A percentile compares a stretch with the other conserved stretches of the same genome.
phyloP scores from a whole-genome alignment of 2,329 filamentous ascomycete genomes.

The Exutisphaerella laricina region DNA sequence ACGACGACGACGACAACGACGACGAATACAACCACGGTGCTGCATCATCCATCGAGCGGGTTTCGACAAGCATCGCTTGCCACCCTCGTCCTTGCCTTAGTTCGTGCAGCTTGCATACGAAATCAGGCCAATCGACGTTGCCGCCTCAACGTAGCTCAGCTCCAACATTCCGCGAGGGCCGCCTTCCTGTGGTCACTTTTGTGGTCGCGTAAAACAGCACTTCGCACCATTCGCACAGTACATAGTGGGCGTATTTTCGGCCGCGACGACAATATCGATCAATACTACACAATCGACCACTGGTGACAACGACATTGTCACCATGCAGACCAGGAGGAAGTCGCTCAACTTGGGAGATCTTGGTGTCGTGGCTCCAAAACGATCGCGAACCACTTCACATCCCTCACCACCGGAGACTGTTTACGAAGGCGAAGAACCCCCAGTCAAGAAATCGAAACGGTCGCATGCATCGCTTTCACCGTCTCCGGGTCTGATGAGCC shows the following conservation, averaged over 20 bases:
- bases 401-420: constrained; percentile 59
- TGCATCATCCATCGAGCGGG: not conserved
- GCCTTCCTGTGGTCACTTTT: no score
- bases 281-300: no score
- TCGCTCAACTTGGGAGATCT: constrained; percentile 87
- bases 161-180: no score
- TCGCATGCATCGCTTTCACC: constrained; percentile 55
- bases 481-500: constrained; percentile 38
- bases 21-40: not conserved
- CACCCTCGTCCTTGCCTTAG: constrained; percentile 4
- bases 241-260: no score
- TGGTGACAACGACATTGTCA: constrained; percentile 19
- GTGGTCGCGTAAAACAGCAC: constrained; percentile 1
- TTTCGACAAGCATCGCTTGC: constrained; percentile 1
- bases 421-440: constrained; percentile 53
- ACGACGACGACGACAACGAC: no score
- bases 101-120: not conserved
- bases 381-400: constrained; percentile 39
- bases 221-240: constrained; percentile 1
- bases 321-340: constrained; percentile 93
- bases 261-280: constrained; percentile 6
- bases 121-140: constrained; percentile 1
- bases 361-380: constrained; percentile 74
- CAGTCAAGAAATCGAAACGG: constrained; percentile 63
- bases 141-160: constrained; percentile 2